Conservation (phyloP, 2,329 filamentous ascomycete genomes). For the Cytospora schulzeri region DNA sequence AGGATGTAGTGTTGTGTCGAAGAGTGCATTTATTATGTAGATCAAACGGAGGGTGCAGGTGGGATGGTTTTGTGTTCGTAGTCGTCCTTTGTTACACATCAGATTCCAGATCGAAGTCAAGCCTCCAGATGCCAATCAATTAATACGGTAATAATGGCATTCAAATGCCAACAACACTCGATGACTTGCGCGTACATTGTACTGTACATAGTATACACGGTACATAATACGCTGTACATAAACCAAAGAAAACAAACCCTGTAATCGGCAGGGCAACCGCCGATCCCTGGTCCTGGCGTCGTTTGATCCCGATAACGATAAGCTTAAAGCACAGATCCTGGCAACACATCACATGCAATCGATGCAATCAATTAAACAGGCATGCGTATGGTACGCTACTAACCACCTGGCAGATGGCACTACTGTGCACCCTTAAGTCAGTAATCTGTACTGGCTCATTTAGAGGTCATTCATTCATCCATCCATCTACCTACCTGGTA, state of each 20-base stretch:
- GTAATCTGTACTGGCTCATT: no score
- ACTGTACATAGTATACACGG: background rate
- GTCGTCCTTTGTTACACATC: background rate
- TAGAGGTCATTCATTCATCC: no score
- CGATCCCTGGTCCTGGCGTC: background rate
- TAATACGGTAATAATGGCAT: background rate
- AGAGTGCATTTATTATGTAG: no score
- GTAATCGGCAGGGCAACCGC: constrained; percentile 22
- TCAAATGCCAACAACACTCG: background rate
- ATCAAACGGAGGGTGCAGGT: no score
- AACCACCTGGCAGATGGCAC: no score
- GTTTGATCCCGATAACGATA: background rate
- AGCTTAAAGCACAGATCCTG: background rate
- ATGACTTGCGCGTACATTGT: background rate
- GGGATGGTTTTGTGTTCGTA: background rate
- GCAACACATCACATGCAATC: background rate
- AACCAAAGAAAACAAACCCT: constrained; percentile 19
- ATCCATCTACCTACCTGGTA: background rate
- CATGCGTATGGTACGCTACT: no score
- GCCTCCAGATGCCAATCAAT: background rate
- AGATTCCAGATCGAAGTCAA: background rate
- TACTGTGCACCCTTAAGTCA: no score
- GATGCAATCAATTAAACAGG: background rate
- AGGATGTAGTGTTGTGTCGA: background rate
- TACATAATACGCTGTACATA: background rate